Evolutionary conservation across 306 rosid species (phyloP).

Genomic region (Hippophae tibetana): DNA sequence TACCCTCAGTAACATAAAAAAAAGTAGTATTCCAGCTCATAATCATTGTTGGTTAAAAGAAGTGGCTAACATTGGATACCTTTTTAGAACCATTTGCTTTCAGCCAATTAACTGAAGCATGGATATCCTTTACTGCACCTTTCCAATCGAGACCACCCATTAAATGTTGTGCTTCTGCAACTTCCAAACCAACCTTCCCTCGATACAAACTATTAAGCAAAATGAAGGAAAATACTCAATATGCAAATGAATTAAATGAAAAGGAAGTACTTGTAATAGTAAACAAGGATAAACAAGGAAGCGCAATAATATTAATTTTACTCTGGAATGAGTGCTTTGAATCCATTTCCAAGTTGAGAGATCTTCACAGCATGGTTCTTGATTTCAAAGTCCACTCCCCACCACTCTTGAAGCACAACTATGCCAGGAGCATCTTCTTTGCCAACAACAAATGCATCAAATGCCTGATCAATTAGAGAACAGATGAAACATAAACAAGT

Average conservation of each 20-base stretch:
- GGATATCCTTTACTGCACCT: slow-evolving; percentile 84
- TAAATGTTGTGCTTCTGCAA: slow-evolving; percentile 88
- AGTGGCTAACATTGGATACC: slow-evolving; percentile 31
- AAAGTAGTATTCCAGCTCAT: background rate
- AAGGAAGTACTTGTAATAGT: background rate
- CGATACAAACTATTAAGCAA: slow-evolving; percentile 41
- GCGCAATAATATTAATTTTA: slow-evolving; percentile 18
- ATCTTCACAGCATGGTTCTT: slow-evolving; percentile 77
- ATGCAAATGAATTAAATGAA: slow-evolving; percentile 3
- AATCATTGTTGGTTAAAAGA: slow-evolving; percentile 4
- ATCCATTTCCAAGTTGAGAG: slow-evolving; percentile 62
- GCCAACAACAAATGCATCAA: slow-evolving; percentile 75
- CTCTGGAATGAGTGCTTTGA: slow-evolving; percentile 95
- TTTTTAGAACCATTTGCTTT: slow-evolving; percentile 84
- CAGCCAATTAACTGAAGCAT: slow-evolving; percentile 85
- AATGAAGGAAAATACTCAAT: background rate
- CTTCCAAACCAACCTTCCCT: slow-evolving; percentile 88
- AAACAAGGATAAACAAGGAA: background rate
- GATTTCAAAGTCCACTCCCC: slow-evolving; percentile 82
- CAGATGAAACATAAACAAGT: slow-evolving; percentile 5
- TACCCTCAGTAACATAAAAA: background rate
- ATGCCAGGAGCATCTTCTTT: slow-evolving; percentile 82
- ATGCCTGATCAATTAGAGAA: slow-evolving; percentile 38
- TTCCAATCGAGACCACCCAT: slow-evolving; percentile 91
- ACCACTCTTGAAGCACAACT: slow-evolving; percentile 88